phyloP scores from a whole-genome alignment of 2,329 filamentous ascomycete genomes.

The Rhexocercosporidium sp. region DNA sequence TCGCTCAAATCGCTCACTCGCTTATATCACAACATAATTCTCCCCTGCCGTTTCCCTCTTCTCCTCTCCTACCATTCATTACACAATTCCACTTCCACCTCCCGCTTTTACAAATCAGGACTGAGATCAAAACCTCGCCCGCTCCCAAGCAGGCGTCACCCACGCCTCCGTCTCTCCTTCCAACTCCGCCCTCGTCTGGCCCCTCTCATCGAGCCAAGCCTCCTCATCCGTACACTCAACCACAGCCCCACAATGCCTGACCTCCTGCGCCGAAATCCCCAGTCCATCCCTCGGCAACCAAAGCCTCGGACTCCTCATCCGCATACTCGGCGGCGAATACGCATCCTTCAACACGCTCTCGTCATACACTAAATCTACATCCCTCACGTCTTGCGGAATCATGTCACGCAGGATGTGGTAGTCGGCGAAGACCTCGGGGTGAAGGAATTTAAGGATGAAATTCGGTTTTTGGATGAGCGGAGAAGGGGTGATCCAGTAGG shows the following conservation, averaged over 20 bases:
- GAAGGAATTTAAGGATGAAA: constrained; percentile 57
- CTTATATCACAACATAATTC: background rate
- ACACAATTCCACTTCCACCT: no score
- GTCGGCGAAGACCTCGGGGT: constrained; percentile 61
- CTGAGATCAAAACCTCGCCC: constrained; percentile 28
- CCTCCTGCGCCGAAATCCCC: constrained; percentile 62
- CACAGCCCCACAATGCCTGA: constrained; percentile 55
- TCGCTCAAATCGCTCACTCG: constrained; percentile 3
- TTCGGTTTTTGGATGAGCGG: constrained; percentile 48
- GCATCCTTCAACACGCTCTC: constrained; percentile 53
- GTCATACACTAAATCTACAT: constrained; percentile 50
- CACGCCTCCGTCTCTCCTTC: constrained; percentile 27
- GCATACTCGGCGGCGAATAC: constrained; percentile 64
- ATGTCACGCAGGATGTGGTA: constrained; percentile 55
- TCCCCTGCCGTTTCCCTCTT: background rate
- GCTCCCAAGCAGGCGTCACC: constrained; percentile 26
- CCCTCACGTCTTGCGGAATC: constrained; percentile 55
- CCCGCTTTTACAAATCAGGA: background rate
- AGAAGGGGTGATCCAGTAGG: constrained; percentile 37
- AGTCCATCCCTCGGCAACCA: constrained; percentile 64
- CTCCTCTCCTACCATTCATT: background rate
- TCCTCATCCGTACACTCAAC: constrained; percentile 65
- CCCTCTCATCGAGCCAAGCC: constrained; percentile 55
- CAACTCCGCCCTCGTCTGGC: constrained; percentile 28
- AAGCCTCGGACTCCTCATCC: constrained; percentile 57